phyloP scores from a whole-genome alignment of 495 filamentous ascomycete genomes.

The Oleoguttula mirabilis region DNA sequence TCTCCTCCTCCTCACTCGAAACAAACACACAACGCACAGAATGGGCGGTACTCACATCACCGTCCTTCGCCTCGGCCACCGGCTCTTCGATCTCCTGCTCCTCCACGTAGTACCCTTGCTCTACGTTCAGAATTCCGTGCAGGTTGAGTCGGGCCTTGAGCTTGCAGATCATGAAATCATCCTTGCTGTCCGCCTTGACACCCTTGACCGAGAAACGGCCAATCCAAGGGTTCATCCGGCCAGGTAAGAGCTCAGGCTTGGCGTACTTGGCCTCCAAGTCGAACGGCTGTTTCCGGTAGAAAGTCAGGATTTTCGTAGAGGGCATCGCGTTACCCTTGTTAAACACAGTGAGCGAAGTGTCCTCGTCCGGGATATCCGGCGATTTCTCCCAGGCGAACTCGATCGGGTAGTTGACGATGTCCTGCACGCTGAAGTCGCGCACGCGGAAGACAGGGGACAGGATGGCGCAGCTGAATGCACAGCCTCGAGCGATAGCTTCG shows the following conservation, averaged over 20 bases:
- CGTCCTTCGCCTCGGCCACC: conserved; percentile 45
- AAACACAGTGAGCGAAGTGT: conserved; percentile 94
- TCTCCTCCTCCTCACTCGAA: not conserved
- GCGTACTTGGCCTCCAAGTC: conserved; percentile 91
- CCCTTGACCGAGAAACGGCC: conserved; percentile 67
- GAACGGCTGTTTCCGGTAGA: conserved; percentile 97
- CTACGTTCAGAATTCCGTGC: conserved; percentile 91
- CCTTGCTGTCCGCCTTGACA: conserved; percentile 44
- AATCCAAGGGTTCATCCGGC: conserved; percentile 87
- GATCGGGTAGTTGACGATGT: conserved; percentile 96
- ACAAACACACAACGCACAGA: conserved; percentile 1
- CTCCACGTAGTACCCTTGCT: conserved; percentile 95
- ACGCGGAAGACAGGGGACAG: conserved; percentile 97
- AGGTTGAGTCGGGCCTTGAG: conserved; percentile 96
- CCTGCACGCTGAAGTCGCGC: conserved; percentile 92
- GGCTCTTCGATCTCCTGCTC: conserved; percentile 97
- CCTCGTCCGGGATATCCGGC: conserved; percentile 94
- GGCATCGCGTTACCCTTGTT: conserved; percentile 95
- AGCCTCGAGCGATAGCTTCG: conserved; percentile 90
- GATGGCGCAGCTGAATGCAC: conserved; percentile 96
- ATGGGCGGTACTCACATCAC: conserved; percentile 37
- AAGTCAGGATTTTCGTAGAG: conserved; percentile 98
- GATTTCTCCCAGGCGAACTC: conserved; percentile 99
- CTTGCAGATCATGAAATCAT: conserved; percentile 77
- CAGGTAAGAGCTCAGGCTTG: conserved; percentile 76